Percentiles rank a stretch among this genome's conserved stretches.
Evolutionary conservation across 2,329 filamentous ascomycete species (phyloP).

Genomic region (Phialophora expanda): DNA sequence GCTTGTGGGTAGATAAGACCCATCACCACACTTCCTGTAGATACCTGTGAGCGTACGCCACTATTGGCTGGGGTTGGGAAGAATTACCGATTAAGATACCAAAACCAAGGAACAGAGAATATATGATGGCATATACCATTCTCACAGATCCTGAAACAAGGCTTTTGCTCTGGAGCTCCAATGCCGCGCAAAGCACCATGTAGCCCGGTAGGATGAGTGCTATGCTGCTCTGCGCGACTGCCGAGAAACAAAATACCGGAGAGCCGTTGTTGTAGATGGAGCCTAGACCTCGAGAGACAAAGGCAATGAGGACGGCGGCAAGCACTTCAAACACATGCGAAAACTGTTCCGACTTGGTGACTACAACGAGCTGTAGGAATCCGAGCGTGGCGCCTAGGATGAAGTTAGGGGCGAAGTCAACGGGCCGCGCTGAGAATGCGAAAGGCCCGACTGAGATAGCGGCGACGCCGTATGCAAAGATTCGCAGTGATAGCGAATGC

Average conservation of each 20-base stretch:
- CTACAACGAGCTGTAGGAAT: constrained; percentile 48
- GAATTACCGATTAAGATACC: constrained; percentile 67
- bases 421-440: constrained; percentile 75
- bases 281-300: constrained; percentile 70
- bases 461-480: constrained; percentile 75
- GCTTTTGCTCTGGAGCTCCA: constrained; percentile 72
- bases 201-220: constrained; percentile 75
- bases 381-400: constrained; percentile 71
- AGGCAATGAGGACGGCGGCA: constrained; percentile 69
- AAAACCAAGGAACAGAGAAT: constrained; percentile 73
- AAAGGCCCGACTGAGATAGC: constrained; percentile 79
- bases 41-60: background rate
- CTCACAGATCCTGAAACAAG: constrained; percentile 73
- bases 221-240: constrained; percentile 74
- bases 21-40: constrained; percentile 10
- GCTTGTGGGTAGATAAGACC: constrained; percentile 32
- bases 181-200: constrained; percentile 63
- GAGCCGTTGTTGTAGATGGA: constrained; percentile 62
- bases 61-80: constrained; percentile 41
- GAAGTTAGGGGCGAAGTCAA: constrained; percentile 80
- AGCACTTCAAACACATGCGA: constrained; percentile 69
- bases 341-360: constrained; percentile 72
- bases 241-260: constrained; percentile 70
- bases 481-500: constrained; percentile 58
- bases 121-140: constrained; percentile 76